Percentiles rank a stretch among this genome's conserved stretches.
These are phyloP conservation scores for Ogataea salicorniae DNA, from an alignment of 805 yeast genomes.

Conservation along the genomic window DNA sequence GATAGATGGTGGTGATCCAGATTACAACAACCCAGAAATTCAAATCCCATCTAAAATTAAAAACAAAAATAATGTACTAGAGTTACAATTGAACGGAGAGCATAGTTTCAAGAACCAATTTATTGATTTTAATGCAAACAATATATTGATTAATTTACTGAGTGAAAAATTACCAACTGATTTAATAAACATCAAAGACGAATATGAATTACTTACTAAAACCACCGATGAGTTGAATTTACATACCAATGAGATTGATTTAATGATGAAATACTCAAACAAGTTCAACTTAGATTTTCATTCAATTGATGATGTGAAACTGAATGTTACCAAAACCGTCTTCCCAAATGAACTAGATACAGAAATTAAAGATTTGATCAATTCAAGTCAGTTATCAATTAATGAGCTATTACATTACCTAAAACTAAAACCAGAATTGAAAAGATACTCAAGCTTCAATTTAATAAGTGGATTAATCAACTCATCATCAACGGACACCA, in stretches of 20 bases:
- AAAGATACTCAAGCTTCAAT: slow-evolving; percentile 8
- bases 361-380: not conserved
- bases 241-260: too few relatives aligned
- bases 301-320: too few relatives aligned
- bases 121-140: slow-evolving; percentile 10
- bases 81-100: slow-evolving; percentile 10
- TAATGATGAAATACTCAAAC: too few relatives aligned
- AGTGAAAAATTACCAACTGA: slow-evolving; percentile 8
- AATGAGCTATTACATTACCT: slow-evolving; percentile 2
- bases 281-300: too few relatives aligned
- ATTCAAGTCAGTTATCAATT: not conserved
- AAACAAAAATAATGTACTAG: slow-evolving; percentile 1
- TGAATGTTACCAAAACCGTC: too few relatives aligned
- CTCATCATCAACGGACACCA: not conserved
- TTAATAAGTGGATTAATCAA: slow-evolving; percentile 6
- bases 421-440: not conserved
- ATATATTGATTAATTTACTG: slow-evolving; percentile 13
- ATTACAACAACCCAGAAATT: not conserved
- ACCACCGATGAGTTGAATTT: not conserved
- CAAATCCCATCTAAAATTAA: slow-evolving; percentile 4
- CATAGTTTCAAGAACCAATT: slow-evolving; percentile 14
- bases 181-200: slow-evolving; percentile 15
- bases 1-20: not conserved
- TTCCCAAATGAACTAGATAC: not conserved
- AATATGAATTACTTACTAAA: not conserved